phyloP scores from a whole-genome alignment of 2,329 filamentous ascomycete genomes.

The Phyllosticta capitalensis region DNA sequence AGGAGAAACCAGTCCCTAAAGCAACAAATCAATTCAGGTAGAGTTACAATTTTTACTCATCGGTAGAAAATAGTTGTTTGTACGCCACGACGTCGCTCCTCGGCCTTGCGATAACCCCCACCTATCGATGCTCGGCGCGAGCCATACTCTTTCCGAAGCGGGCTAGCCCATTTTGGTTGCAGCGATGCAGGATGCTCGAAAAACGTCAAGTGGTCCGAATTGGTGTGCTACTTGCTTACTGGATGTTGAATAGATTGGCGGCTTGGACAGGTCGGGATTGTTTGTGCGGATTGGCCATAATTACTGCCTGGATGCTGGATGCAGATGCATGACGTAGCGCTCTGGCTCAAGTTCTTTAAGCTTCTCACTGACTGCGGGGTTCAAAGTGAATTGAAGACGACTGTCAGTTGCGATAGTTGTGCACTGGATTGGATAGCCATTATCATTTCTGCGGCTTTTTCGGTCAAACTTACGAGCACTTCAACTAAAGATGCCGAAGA shows the following conservation, averaged over 20 bases:
- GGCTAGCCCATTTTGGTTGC: neutral
- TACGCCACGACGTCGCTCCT: neutral
- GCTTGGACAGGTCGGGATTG: too few relatives aligned
- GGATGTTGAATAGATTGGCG: neutral
- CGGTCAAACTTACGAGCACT: neutral
- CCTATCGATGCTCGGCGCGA: neutral
- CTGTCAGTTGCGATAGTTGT: too few relatives aligned
- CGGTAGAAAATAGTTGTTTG: neutral
- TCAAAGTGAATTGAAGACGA: neutral
- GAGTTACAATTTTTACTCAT: too few relatives aligned
- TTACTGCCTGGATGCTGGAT: neutral
- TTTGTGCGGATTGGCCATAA: neutral
- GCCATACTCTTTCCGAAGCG: neutral
- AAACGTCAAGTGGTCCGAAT: neutral
- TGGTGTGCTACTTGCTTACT: neutral
- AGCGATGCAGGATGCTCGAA: neutral
- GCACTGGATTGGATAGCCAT: too few relatives aligned
- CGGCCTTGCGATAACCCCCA: neutral
- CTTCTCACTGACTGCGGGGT: neutral
- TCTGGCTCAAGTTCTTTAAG: neutral
- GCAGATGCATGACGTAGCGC: neutral
- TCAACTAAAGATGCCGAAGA: conserved; percentile 19
- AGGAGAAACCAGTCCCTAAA: too few relatives aligned
- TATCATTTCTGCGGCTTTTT: neutral
- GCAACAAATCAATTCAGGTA: too few relatives aligned